A percentile compares a stretch with the other conserved stretches of the same genome.
Conservation (phyloP, 2,329 filamentous ascomycete species). For the Colletotrichum orchidophilum region DNA sequence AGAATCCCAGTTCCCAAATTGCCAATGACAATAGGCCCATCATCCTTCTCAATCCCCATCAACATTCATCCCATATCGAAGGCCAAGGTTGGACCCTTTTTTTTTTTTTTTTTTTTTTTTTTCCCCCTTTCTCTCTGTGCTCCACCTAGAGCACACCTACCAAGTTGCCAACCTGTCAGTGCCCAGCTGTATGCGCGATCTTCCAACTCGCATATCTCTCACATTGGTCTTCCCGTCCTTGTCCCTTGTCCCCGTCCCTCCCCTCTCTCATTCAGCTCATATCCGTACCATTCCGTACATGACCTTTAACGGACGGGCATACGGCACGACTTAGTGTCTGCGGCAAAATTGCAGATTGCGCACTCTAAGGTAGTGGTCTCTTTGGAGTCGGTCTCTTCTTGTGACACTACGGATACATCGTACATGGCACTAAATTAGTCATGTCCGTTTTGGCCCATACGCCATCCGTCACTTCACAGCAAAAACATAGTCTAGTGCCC, state of each 20-base stretch:
- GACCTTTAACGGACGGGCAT: conserved; percentile 17
- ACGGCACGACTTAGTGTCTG: neutral
- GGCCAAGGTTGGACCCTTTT: neutral
- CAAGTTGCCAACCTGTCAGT: neutral
- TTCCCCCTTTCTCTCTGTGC: neutral
- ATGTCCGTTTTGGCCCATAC: conserved; percentile 2
- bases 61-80: conserved; percentile 8
- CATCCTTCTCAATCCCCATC: neutral
- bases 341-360: conserved; percentile 28
- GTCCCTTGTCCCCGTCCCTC: neutral
- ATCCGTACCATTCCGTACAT: too few species aligned
- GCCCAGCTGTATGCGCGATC: neutral
- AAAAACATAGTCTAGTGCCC: conserved; percentile 12
- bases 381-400: neutral
- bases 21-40: neutral
- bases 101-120: neutral
- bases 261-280: neutral
- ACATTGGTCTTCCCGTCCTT: neutral
- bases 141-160: neutral
- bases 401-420: neutral
- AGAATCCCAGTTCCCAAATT: neutral
- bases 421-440: conserved; percentile 4
- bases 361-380: neutral
- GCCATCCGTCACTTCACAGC: conserved; percentile 17
- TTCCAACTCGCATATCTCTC: neutral